Conservation (phyloP, 2,329 filamentous ascomycete species). For the Akanthomyces dipterigenus region DNA sequence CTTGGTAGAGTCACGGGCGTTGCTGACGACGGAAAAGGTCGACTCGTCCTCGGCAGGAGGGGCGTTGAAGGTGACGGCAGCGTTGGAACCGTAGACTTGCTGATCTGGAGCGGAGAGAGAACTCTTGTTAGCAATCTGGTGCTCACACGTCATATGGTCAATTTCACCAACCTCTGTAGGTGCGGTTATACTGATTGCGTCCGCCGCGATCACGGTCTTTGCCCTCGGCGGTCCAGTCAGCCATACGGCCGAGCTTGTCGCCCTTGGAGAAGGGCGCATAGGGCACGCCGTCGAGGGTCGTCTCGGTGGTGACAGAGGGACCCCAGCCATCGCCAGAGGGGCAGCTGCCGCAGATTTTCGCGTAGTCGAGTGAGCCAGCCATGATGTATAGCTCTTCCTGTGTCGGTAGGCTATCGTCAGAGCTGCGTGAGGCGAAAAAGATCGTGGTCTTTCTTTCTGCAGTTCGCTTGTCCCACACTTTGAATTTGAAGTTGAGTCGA, state of each 20-base stretch:
- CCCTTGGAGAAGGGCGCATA: slow-evolving; percentile 98
- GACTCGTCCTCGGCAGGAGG: slow-evolving; percentile 93
- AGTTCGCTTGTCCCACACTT: slow-evolving; percentile 14
- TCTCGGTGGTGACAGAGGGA: slow-evolving; percentile 73
- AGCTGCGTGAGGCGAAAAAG: slow-evolving; percentile 10
- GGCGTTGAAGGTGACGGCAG: slow-evolving; percentile 80
- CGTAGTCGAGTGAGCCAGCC: slow-evolving; percentile 48
- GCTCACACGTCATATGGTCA: not conserved
- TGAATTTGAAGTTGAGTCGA: slow-evolving; percentile 22
- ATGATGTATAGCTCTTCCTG: slow-evolving; percentile 23
- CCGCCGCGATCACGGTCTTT: slow-evolving; percentile 78
- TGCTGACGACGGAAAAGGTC: slow-evolving; percentile 96
- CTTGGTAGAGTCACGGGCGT: slow-evolving; percentile 80
- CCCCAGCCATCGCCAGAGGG: slow-evolving; percentile 81
- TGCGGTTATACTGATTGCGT: slow-evolving; percentile 83
- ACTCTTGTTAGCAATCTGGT: not conserved
- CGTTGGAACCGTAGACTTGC: slow-evolving; percentile 90
- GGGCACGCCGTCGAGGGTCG: slow-evolving; percentile 86
- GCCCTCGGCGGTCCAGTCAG: slow-evolving; percentile 90
- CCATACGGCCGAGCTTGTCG: slow-evolving; percentile 98
- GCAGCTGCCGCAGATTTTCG: slow-evolving; percentile 63
- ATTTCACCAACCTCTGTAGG: slow-evolving; percentile 70
- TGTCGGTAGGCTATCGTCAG: slow-evolving; percentile 7
- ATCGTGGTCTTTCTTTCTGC: slow-evolving; percentile 13
- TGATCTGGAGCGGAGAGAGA: slow-evolving; percentile 57